Evolutionary conservation across 768 basidiomycete species (phyloP), one percentile per base, ranked within the genome.

Genomic region (Porpolomopsis calyptriformis): DNA sequence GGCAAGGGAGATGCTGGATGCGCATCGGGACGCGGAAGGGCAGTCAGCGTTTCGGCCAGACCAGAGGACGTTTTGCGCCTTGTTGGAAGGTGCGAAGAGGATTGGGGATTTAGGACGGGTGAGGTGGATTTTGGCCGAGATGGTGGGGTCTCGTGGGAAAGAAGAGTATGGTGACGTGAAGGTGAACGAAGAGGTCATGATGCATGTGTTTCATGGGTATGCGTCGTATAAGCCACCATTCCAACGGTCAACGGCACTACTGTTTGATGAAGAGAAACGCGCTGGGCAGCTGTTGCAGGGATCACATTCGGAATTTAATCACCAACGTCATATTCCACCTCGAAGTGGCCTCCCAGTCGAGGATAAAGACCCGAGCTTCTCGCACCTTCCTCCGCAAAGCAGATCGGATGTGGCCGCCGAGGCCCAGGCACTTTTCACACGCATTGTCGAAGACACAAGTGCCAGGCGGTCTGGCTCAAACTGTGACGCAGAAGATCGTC

Each of bases 101-200:
- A 66, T 81, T 2, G 91, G 93, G 0, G 94, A 97, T 60, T 63
- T 99, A 18, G 69, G 73, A 2, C 71, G 89, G 40, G 80, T 82
- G 20, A 70, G 93, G 53, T 97, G 92, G 93, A 82, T 97, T 49
- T 67, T 98, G 45, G 86, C 84, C 1, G 91, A 96, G 66, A 77
- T 90, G 64, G 72, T 86, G 20, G 68, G 45, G 44, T 9, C 22
- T 31, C 19, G 66, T 53, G 44, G 35, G 8, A 52, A 57, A 49
- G 40, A 57, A 23, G 46, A 49, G 20, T 50, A 55, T 23, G 58
- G 58, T 31, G 31, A 25, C 19, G 23, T 27, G 16, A 23, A 43
- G 44, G 43, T 40, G 26, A 45, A 85, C 50, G 81, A 85, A 46
- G 75, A 81, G 51, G 66, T 84, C 35, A 81, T 96, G 80, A 72